phyloP scores from a whole-genome alignment of 2,329 filamentous ascomycete species.

The Torrubiella hemipterigena region DNA sequence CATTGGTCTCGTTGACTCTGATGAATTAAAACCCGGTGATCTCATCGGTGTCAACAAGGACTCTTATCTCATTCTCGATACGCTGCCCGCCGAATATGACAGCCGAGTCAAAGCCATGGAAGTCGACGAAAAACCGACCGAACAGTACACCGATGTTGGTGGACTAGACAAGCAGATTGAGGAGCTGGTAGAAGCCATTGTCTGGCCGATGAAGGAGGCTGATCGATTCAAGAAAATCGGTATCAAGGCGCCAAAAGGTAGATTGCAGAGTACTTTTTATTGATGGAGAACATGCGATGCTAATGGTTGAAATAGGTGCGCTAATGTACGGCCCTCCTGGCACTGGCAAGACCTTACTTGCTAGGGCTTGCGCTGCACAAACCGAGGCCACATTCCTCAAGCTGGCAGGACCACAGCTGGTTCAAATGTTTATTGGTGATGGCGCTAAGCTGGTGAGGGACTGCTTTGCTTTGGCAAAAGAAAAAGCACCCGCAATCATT shows the following conservation, averaged over 20 bases:
- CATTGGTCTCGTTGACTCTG: slow-evolving; percentile 91
- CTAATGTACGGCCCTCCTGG: slow-evolving; percentile 95
- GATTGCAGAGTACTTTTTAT: too few relatives aligned
- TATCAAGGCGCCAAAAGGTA: slow-evolving; percentile 98
- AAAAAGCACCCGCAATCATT: slow-evolving; percentile 97
- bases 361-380: slow-evolving; percentile 91
- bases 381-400: slow-evolving; percentile 98
- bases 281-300: too few relatives aligned
- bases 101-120: slow-evolving; percentile 99
- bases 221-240: slow-evolving; percentile 99
- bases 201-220: slow-evolving; percentile 99
- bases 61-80: slow-evolving; percentile 94
- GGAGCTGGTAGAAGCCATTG: slow-evolving; percentile 94
- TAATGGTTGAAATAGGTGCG: slow-evolving; percentile 48
- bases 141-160: slow-evolving; percentile 97
- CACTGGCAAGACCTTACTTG: slow-evolving; percentile 83
- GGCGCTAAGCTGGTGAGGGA: slow-evolving; percentile 96
- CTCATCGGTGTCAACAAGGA: slow-evolving; percentile 99
- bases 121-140: slow-evolving; percentile 97
- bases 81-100: slow-evolving; percentile 93
- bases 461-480: slow-evolving; percentile 93
- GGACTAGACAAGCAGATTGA: slow-evolving; percentile 98
- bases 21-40: slow-evolving; percentile 89
- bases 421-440: slow-evolving; percentile 99
- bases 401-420: slow-evolving; percentile 90